Conservation (phyloP, 169 alveolate genomes). For the Babesia divergens region DNA sequence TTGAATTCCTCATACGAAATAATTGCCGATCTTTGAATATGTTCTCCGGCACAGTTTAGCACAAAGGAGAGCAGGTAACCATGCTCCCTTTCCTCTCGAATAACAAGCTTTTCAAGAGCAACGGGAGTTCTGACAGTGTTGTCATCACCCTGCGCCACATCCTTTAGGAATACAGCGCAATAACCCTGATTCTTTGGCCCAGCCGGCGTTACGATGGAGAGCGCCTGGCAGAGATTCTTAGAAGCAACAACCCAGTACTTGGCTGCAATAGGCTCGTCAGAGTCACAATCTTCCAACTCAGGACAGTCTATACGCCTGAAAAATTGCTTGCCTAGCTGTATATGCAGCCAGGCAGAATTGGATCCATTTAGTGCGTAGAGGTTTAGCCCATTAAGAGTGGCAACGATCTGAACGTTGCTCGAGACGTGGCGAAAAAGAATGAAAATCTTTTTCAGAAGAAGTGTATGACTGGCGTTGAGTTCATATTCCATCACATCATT, state of each 20-base stretch:
- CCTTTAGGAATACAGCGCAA: conserved; percentile 47
- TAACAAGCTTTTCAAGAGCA: conserved; percentile 44
- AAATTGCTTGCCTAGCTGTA: conserved; percentile 49
- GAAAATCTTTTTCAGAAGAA: conserved; percentile 45
- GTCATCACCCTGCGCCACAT: conserved; percentile 25
- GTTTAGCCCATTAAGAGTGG: conserved; percentile 51
- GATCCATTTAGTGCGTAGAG: conserved; percentile 61
- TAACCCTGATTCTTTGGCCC: conserved; percentile 40
- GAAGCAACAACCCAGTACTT: conserved; percentile 44
- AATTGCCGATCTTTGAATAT: conserved; percentile 49
- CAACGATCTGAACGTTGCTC: conserved; percentile 39
- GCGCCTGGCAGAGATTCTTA: conserved; percentile 60
- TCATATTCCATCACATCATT: conserved; percentile 60
- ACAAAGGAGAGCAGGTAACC: conserved; percentile 25
- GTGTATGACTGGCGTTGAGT: conserved; percentile 48
- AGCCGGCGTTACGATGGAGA: conserved; percentile 40
- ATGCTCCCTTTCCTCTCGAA: conserved; percentile 33
- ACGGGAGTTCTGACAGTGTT: conserved; percentile 37
- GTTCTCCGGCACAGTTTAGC: conserved; percentile 37
- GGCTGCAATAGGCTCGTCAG: background rate
- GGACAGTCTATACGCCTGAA: conserved; percentile 29
- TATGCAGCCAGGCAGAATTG: conserved; percentile 63
- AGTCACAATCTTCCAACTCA: background rate
- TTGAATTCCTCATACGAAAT: conserved; percentile 23
- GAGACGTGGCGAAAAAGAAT: conserved; percentile 59